Evolutionary conservation across 148 eudicot genomes (phyloP), one percentile per base, ranked within the genome.

Genomic region (Agrostemma githago): DNA sequence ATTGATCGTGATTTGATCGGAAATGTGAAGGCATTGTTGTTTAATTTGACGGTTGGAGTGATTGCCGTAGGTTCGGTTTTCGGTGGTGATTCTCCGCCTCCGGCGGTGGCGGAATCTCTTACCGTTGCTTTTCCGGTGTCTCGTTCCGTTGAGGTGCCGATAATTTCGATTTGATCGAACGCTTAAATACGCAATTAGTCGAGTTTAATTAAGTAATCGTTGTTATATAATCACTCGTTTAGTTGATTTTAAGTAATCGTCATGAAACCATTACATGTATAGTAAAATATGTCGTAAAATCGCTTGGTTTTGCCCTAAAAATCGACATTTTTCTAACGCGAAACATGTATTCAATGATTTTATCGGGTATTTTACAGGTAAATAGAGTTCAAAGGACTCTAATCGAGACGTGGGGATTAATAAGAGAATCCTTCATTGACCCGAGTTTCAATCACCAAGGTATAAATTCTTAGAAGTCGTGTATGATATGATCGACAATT

Each of bases 401-500:
- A 17, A 88, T 94, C 38, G 98, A 94, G 83, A 89, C 97, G 39
- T 94, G 98, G 98, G 91, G 97, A 76, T 85, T 91, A 86, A 94
- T 94, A 70, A 81, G 97, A 82, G 98, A 94, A 81, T 83, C 90
- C 38, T 94, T 94, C 66, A 72, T 94, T 51, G 98, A 94, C 84
- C 96, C 98, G 54, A 91, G 90, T 72, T 94, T 86, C 61, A 94
- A 94, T 59, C 98, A 91, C 75, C 98, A 94, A 86, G 98, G 98
- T 93, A 80, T 57, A 38, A 61, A 26, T 26, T 26, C 34, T 26
- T 26, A 26, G 34, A 0, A 26, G 34, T 26, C 34, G 34, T 26
- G 34, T 26, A 26, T 26, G 34, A 26, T 26, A 26, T 26, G 34
- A 26, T 26, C 34, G 34, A 26, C 34, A 26, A 10, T 42, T 12